These are phyloP conservation scores for Strigomonas culicis DNA, from an alignment of 208 protist species.

Conservation along the genomic window DNA sequence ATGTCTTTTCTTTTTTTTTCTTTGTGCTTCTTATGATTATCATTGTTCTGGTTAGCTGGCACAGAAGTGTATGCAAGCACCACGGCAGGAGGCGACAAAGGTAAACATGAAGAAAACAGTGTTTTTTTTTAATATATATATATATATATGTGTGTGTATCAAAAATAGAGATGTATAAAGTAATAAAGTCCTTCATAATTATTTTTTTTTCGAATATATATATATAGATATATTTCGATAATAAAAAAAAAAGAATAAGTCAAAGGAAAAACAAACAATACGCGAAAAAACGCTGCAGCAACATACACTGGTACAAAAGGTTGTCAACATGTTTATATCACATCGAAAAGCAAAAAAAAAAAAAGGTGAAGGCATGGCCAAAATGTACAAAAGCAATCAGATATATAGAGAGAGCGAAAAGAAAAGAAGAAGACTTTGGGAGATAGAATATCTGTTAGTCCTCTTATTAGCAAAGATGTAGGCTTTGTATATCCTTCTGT, in stretches of 20 bases:
- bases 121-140: conserved; percentile 7
- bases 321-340: not conserved
- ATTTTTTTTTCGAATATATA: not conserved
- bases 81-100: not conserved
- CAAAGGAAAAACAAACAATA: conserved; percentile 8
- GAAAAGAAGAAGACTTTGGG: not conserved
- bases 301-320: too few species aligned
- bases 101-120: not conserved
- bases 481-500: too few species aligned
- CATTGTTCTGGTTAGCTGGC: too few species aligned
- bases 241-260: conserved; percentile 8
- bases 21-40: too few species aligned
- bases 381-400: not conserved
- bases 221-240: not conserved
- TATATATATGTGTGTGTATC: not conserved
- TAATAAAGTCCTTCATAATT: not conserved
- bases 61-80: not conserved
- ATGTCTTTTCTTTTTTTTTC: too few species aligned
- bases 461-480: too few species aligned
- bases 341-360: conserved; percentile 2
- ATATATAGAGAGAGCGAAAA: not conserved
- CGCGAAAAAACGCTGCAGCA: too few species aligned
- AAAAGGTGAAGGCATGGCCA: not conserved
- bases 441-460: not conserved
- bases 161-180: not conserved